These are phyloP conservation scores for Diplodia sapinea DNA, from an alignment of 2,329 filamentous ascomycete genomes.

Conservation along the genomic window DNA sequence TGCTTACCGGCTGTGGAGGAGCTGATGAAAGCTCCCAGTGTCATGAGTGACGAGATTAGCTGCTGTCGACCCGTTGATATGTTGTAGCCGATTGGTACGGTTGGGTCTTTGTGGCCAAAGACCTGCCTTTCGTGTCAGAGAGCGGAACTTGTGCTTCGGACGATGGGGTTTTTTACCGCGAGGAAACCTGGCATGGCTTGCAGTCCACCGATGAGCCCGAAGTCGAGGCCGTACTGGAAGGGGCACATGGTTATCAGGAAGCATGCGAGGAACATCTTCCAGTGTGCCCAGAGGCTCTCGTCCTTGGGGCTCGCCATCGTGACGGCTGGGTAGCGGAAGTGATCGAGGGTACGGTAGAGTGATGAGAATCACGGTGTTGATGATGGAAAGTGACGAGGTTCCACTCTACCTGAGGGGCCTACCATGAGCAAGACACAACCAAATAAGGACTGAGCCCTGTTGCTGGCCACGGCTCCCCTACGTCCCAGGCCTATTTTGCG, in stretches of 20 bases:
- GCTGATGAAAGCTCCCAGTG: conserved; percentile 52
- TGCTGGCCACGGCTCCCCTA: background rate
- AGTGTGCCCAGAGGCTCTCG: conserved; percentile 49
- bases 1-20: conserved; percentile 49
- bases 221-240: conserved; percentile 61
- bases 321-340: background rate
- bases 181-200: conserved; percentile 60
- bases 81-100: conserved; percentile 51
- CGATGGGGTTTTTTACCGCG: conserved; percentile 39
- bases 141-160: background rate
- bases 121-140: conserved; percentile 34
- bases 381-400: background rate
- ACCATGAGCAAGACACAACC: conserved; percentile 1
- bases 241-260: conserved; percentile 57
- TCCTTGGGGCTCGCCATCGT: conserved; percentile 37
- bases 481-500: conserved; percentile 13
- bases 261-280: conserved; percentile 57
- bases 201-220: conserved; percentile 58
- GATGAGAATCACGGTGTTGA: background rate
- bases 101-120: conserved; percentile 42
- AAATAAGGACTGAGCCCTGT: conserved; percentile 8
- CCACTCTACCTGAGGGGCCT: background rate
- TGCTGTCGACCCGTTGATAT: conserved; percentile 50
- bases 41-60: conserved; percentile 55
- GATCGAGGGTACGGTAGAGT: background rate